Conservation (phyloP, 1,284 basidiomycete genomes). For the Sporisorium sorghi region DNA sequence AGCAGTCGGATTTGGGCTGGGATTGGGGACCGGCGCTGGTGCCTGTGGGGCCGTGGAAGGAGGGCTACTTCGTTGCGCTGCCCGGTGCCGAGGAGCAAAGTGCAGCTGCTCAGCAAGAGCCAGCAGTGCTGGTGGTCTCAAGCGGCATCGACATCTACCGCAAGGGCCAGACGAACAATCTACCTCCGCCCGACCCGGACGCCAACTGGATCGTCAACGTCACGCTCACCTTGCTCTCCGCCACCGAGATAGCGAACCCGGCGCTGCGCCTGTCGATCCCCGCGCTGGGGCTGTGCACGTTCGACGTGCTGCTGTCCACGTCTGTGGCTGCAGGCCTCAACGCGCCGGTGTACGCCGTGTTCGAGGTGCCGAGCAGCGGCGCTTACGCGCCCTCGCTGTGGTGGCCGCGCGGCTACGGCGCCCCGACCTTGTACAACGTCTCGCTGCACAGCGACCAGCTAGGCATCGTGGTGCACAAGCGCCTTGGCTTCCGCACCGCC, state of each 20-base stretch:
- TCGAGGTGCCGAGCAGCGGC: constrained; percentile 37
- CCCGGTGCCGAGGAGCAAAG: neutral
- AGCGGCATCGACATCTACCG: constrained; percentile 47
- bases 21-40: constrained; percentile 61
- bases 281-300: constrained; percentile 15
- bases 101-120: neutral
- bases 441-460: constrained; percentile 28
- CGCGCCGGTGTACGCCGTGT: constrained; percentile 21
- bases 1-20: constrained; percentile 64
- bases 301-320: constrained; percentile 23
- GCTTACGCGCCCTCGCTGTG: constrained; percentile 46
- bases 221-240: constrained; percentile 48
- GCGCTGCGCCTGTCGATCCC: constrained; percentile 32
- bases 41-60: constrained; percentile 43
- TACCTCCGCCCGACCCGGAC: constrained; percentile 48
- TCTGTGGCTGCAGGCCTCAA: constrained; percentile 27
- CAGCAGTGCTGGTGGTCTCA: constrained; percentile 8
- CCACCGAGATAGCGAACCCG: neutral
- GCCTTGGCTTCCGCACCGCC: constrained; percentile 58
- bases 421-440: constrained; percentile 47
- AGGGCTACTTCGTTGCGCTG: constrained; percentile 44
- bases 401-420: constrained; percentile 55
- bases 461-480: constrained; percentile 11
- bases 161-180: constrained; percentile 54
- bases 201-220: constrained; percentile 61